Conservation (phyloP, 2,329 filamentous ascomycete genomes). For the Calonectria naviculata region DNA sequence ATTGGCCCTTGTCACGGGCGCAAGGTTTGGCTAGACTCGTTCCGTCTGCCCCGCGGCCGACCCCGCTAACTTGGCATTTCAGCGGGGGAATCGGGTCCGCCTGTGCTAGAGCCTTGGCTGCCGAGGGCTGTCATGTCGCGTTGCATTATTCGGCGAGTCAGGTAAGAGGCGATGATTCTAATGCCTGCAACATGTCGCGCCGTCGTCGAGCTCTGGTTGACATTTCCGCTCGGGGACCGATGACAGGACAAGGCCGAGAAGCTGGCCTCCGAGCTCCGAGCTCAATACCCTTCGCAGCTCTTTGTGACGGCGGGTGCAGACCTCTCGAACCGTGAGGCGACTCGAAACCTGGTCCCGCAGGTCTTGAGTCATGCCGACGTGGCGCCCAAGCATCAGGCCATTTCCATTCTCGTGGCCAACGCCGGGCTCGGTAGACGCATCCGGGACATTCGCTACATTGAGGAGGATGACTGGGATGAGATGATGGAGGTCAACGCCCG, state of each 20-base stretch:
- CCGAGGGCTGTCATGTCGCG: conserved; percentile 48
- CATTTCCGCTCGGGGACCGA: not conserved
- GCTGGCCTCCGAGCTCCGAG: conserved; percentile 40
- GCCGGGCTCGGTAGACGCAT: conserved; percentile 46
- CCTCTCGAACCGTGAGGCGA: conserved; percentile 38
- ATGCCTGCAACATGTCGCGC: not conserved
- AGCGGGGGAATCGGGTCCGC: conserved; percentile 50
- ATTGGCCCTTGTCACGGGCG: conserved; percentile 47
- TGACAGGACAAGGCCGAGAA: conserved; percentile 44
- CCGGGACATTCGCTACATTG: conserved; percentile 45
- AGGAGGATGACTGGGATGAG: conserved; percentile 50
- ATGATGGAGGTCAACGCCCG: conserved; percentile 48
- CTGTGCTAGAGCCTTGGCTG: conserved; percentile 45
- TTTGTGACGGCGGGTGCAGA: conserved; percentile 42
- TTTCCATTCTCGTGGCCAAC: conserved; percentile 10
- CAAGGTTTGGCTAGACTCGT: conserved; percentile 37
- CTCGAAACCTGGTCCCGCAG: conserved; percentile 5
- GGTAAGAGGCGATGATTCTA: conserved; percentile 26
- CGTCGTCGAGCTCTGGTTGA: not conserved
- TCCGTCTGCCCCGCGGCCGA: not conserved
- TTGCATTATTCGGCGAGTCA: conserved; percentile 48
- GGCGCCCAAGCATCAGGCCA: conserved; percentile 14
- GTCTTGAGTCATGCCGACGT: conserved; percentile 20
- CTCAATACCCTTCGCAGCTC: conserved; percentile 39
- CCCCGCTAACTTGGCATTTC: conserved; percentile 5